These are phyloP conservation scores for Sungouiella thailandica DNA, from an alignment of 805 yeast species.

Conservation along the genomic window DNA sequence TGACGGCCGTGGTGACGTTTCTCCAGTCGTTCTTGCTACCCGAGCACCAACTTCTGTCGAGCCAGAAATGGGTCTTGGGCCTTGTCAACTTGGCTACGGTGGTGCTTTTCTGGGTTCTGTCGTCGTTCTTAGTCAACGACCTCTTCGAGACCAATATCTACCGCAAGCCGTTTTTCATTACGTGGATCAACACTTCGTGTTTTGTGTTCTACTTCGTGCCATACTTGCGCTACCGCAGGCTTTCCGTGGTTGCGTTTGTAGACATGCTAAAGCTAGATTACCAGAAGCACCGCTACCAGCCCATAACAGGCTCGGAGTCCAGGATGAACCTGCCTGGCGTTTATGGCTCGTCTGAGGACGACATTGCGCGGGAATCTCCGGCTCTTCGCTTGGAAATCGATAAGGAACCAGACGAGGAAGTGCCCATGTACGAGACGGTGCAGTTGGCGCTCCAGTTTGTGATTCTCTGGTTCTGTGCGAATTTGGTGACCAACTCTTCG, in stretches of 20 bases:
- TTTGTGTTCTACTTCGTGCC: conserved; percentile 77
- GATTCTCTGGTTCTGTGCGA: conserved; percentile 85
- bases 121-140: conserved; percentile 79
- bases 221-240: conserved; percentile 30
- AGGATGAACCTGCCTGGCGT: conserved; percentile 4
- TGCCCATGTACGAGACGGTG: conserved; percentile 56
- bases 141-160: conserved; percentile 66
- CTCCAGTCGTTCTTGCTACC: conserved; percentile 12
- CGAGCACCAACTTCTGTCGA: conserved; percentile 19
- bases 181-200: conserved; percentile 85
- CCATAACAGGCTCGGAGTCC: not conserved
- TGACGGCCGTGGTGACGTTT: conserved; percentile 9
- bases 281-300: conserved; percentile 4
- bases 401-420: conserved; percentile 23
- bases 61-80: conserved; percentile 71
- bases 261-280: conserved; percentile 20
- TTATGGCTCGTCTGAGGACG: conserved; percentile 10
- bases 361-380: conserved; percentile 3
- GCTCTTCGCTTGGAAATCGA: not conserved
- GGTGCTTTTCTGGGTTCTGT: conserved; percentile 83
- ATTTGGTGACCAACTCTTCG: conserved; percentile 79
- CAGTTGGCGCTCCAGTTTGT: conserved; percentile 76
- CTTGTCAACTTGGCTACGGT: conserved; percentile 68
- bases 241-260: conserved; percentile 20
- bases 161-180: conserved; percentile 86